These are phyloP conservation scores for Ascomycota sp. DNA, from an alignment of 2,329 filamentous ascomycete genomes.

Conservation along the genomic window DNA sequence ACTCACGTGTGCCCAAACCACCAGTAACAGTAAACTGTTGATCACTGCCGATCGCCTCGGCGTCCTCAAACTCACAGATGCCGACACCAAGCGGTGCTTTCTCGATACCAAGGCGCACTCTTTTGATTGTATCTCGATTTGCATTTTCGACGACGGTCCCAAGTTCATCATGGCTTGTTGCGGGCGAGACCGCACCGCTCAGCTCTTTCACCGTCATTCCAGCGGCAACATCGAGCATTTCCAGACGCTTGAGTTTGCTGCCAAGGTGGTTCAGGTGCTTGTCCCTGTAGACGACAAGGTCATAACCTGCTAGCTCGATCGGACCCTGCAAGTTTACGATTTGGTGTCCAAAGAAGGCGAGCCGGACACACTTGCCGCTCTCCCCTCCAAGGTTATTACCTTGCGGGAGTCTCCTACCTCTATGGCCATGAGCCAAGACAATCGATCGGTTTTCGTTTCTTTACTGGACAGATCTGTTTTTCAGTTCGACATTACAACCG, in stretches of 20 bases:
- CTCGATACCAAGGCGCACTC: conserved; percentile 72
- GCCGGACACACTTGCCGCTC: conserved; percentile 48
- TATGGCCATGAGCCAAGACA: conserved; percentile 50
- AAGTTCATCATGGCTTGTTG: conserved; percentile 58
- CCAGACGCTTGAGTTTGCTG: conserved; percentile 85
- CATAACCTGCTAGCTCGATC: conserved; percentile 73
- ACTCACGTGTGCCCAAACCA: conserved; percentile 37
- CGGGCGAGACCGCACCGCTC: conserved; percentile 76
- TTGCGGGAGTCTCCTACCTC: conserved; percentile 76
- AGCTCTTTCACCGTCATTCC: conserved; percentile 52
- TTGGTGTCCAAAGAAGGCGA: conserved; percentile 49
- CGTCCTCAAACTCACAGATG: conserved; percentile 52
- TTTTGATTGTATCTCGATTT: conserved; percentile 66
- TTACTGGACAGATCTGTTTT: conserved; percentile 39
- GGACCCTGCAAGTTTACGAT: conserved; percentile 69
- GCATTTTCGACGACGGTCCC: conserved; percentile 42
- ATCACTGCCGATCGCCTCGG: conserved; percentile 75
- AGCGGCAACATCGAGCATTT: conserved; percentile 50
- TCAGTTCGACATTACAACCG: conserved; percentile 43
- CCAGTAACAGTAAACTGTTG: conserved; percentile 42
- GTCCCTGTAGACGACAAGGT: conserved; percentile 57
- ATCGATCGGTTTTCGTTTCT: conserved; percentile 35
- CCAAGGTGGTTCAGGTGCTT: conserved; percentile 56
- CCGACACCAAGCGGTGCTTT: conserved; percentile 35
- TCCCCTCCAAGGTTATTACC: conserved; percentile 57